Percentiles rank a stretch among this genome's conserved stretches.
Evolutionary conservation across 1,139 yeast genomes (phyloP).

Genomic region (Kluyveromyces sp.): DNA sequence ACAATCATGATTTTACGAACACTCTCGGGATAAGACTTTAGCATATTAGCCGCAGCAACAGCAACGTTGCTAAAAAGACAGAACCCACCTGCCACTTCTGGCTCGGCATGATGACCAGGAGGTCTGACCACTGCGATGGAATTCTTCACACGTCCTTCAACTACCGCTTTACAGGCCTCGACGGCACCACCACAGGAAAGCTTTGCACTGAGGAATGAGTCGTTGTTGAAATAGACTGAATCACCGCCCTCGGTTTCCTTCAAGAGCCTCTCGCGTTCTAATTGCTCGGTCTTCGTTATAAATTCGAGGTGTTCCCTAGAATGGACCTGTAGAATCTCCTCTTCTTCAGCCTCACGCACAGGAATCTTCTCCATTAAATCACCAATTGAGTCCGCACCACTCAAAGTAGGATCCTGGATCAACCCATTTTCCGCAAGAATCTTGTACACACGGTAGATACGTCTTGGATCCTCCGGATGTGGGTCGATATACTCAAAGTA

Average conservation of each 20-base stretch:
- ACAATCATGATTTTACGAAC: slow-evolving; percentile 75
- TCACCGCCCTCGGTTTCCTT: slow-evolving; percentile 89
- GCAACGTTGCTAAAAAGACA: slow-evolving; percentile 95
- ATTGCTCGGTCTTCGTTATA: slow-evolving; percentile 65
- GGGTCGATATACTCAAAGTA: slow-evolving; percentile 94
- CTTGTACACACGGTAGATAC: slow-evolving; percentile 89
- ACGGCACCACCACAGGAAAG: slow-evolving; percentile 95
- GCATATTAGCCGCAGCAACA: slow-evolving; percentile 84
- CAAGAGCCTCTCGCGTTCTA: slow-evolving; percentile 71
- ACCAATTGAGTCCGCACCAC: slow-evolving; percentile 81
- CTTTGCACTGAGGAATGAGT: slow-evolving; percentile 79
- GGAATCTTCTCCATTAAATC: slow-evolving; percentile 80
- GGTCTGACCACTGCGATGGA: slow-evolving; percentile 94
- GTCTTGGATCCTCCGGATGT: slow-evolving; percentile 97
- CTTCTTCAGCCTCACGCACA: slow-evolving; percentile 78
- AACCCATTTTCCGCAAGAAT: slow-evolving; percentile 91
- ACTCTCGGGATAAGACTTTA: slow-evolving; percentile 78
- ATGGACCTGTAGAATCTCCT: slow-evolving; percentile 83
- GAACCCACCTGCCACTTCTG: slow-evolving; percentile 94
- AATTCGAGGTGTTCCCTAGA: slow-evolving; percentile 70
- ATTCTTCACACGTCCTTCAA: slow-evolving; percentile 86
- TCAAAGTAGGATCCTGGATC: slow-evolving; percentile 68
- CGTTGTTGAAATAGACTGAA: slow-evolving; percentile 91
- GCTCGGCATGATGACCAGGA: slow-evolving; percentile 99
- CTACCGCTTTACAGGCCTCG: slow-evolving; percentile 92